Base-by-base conservation (phyloP, 2,329 filamentous ascomycete species). In the Lasiodiplodia sp. region DNA sequence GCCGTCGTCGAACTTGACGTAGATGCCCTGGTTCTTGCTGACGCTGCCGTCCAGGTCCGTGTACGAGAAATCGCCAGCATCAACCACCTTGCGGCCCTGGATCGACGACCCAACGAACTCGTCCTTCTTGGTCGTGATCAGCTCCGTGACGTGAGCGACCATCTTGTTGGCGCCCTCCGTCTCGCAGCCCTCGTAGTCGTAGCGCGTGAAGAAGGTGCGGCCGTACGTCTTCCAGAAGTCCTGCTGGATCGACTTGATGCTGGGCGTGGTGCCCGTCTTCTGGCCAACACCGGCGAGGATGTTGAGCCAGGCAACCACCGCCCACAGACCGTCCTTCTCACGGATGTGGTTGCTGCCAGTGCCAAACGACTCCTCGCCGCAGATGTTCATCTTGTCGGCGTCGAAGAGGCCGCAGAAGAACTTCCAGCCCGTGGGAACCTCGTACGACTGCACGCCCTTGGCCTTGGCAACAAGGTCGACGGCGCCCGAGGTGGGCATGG, bases 301-400 rank as follows among this genome's bases (percentile, higher is more conserved):
- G 86, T 99, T 99, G 76, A 99, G 85, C 96, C 96, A 99, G 38
- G 96, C 96, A 66, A 97, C 92, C 71, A 99, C 88, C 70, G 96
- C 96, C 96, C 96, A 99, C 52, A 99, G 88, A 71, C 96, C 96
- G 78, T 99, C 96, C 88, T 99, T 99, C 86, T 99, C 96, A 75
- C 96, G 93, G 78, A 99, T 97, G 83, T 99, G 96, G 86, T 99
- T 97, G 82, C 92, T 97, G 49, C 96, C 96, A 12, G 96, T 99
- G 73, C 96, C 96, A 81, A 99, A 99, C 72, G 92, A 96, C 87
- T 99, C 96, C 83, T 99, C 96, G 69, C 96, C 96, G 79, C 96
- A 99, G 80, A 99, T 99, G 77, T 96, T 97, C 78, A 97, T 91
- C 87, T 97, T 97, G 83, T 97, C 86, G 72, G 93, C 91, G 78